Evolutionary conservation across 371 early-diverging fungal species (phyloP).

Genomic region (Saksenaea oblongispora): DNA sequence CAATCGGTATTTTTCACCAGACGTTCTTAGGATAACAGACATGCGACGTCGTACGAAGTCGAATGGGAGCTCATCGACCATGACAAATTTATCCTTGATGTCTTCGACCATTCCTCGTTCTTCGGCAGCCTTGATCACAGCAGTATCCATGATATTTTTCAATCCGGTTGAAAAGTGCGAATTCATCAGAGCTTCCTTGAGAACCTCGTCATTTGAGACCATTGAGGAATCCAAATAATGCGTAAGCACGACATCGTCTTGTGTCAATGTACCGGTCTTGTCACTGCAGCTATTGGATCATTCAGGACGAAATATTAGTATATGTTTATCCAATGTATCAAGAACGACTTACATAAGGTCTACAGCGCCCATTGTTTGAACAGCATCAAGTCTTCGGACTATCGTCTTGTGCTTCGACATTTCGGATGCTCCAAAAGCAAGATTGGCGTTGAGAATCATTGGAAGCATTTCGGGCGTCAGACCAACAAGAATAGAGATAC

Average conservation of each 20-base stretch:
- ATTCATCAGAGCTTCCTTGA: conserved; percentile 39
- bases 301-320: too few species aligned
- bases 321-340: not conserved
- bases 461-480: conserved; percentile 54
- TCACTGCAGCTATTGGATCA: conserved; percentile 34
- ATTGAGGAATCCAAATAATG: conserved; percentile 32
- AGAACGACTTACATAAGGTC: conserved; percentile 22
- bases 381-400: conserved; percentile 41
- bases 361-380: conserved; percentile 40
- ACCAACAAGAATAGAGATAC: conserved; percentile 42
- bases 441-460: conserved; percentile 46
- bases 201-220: conserved; percentile 16
- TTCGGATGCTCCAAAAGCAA: conserved; percentile 40
- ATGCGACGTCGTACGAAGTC: conserved; percentile 46
- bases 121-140: conserved; percentile 23
- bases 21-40: conserved; percentile 31
- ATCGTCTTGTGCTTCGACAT: conserved; percentile 39
- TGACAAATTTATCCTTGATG: conserved; percentile 7
- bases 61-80: conserved; percentile 47
- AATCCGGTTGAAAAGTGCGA: conserved; percentile 45
- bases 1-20: conserved; percentile 17
- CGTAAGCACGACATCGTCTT: conserved; percentile 34
- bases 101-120: not conserved
- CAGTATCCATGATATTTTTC: conserved; percentile 37
- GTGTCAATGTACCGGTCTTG: conserved; percentile 50